phyloP scores from a whole-genome alignment of 495 filamentous ascomycete species.

The Hypoxylon rickii region DNA sequence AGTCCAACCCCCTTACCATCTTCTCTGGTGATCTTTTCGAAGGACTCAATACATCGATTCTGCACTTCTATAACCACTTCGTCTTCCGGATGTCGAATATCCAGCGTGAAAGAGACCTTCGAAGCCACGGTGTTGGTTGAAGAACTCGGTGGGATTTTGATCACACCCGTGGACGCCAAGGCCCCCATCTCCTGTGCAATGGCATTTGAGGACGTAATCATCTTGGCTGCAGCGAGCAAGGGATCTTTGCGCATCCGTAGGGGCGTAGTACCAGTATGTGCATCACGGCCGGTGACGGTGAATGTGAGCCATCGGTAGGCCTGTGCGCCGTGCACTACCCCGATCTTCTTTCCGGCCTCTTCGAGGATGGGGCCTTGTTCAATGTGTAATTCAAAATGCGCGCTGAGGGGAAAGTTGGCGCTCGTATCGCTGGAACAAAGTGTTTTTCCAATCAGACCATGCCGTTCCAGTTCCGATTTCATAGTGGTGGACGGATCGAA shows the following conservation, averaged over 20 bases:
- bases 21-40: slow-evolving; percentile 34
- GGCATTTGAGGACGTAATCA: slow-evolving; percentile 66
- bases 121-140: slow-evolving; percentile 72
- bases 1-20: neutral
- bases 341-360: slow-evolving; percentile 60
- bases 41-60: neutral
- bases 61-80: slow-evolving; percentile 61
- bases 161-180: slow-evolving; percentile 68
- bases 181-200: slow-evolving; percentile 57
- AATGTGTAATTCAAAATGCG: slow-evolving; percentile 80
- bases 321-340: slow-evolving; percentile 70
- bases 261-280: slow-evolving; percentile 75
- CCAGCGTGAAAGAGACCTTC: slow-evolving; percentile 65
- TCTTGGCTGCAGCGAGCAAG: slow-evolving; percentile 51
- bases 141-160: slow-evolving; percentile 53
- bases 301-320: slow-evolving; percentile 72
- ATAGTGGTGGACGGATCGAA: slow-evolving; percentile 61
- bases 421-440: slow-evolving; percentile 60
- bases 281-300: slow-evolving; percentile 65
- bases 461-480: slow-evolving; percentile 66
- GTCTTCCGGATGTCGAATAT: slow-evolving; percentile 66
- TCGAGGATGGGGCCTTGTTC: slow-evolving; percentile 77
- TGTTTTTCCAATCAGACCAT: slow-evolving; percentile 64
- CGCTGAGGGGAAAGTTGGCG: slow-evolving; percentile 71
- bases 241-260: slow-evolving; percentile 63